Base-by-base conservation (phyloP, 2,329 filamentous ascomycete species). In the Blastomyces parvus region DNA sequence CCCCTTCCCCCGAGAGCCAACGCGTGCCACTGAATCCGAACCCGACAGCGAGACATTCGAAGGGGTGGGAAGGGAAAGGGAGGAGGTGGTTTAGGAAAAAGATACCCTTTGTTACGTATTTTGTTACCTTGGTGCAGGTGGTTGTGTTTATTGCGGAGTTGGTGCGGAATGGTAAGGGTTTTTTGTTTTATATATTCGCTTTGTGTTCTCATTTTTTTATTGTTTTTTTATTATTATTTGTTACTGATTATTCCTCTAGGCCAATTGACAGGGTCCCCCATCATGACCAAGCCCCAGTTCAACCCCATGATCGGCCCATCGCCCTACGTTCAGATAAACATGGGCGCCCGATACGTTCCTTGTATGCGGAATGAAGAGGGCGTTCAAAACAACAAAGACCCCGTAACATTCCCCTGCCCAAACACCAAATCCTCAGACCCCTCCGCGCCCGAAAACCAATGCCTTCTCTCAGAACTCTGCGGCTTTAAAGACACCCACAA, bases 241-340 rank as follows among this genome's bases (percentile, higher is more conserved):
- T 61, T 25, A 64, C 63, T 50, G 67, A 61, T 59, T 42, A 40
- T 60, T 50, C 44, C 36, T 22, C 38, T 66, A 91, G 89, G 82
- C 61, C 82, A 88, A 68, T 78, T 92, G 38, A 97, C 93, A 0
- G 89, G 89, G 62, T 88, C 88, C 0, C 84, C 78, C 3, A 80
- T 81, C 62, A 77, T 80, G 78, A 92, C 86, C 61, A 84, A 93
- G 63, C 94, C 94, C 1, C 83, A 82, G 19, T 96, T 99, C 79
- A 99, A 97, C 77, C 89, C 90, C 64, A 96, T 99, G 91, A 96
- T 99, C 71, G 94, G 94, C 0, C 94, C 94, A 0, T 96, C 92
- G 5, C 84, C 87, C 1, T 90, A 91, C 69, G 86, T 97, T 30
- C 85, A 96, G 70, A 96, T 97, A 79, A 96, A 96, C 76, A 96